These are phyloP conservation scores for Coccomyxa sp. DNA, from an alignment of 139 green algal genomes.

Conservation along the genomic window DNA sequence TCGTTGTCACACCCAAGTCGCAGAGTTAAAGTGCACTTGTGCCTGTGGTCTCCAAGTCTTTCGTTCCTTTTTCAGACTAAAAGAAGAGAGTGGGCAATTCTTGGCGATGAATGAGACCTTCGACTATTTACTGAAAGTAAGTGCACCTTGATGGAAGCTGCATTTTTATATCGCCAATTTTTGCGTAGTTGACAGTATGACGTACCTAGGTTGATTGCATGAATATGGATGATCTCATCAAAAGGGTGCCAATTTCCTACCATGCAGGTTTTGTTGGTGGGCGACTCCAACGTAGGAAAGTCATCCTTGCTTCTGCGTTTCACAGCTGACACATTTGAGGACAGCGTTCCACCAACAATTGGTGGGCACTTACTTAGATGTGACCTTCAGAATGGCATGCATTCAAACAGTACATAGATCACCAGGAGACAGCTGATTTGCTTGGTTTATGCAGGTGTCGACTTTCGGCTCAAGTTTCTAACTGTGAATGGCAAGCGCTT, in stretches of 20 bases:
- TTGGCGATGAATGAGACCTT: conserved; percentile 14
- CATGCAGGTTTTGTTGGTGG: conserved; percentile 80
- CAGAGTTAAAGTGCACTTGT: no score
- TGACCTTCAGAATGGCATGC: not conserved
- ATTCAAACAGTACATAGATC: not conserved
- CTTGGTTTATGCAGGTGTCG: conserved; percentile 68
- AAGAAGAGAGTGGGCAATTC: no score
- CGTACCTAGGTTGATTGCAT: no score
- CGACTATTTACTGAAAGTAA: conserved; percentile 76
- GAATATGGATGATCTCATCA: no score
- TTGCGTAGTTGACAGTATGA: no score
- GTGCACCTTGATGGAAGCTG: not conserved
- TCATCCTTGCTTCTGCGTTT: conserved; percentile 86
- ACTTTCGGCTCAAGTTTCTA: conserved; percentile 94
- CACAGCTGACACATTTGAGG: conserved; percentile 77
- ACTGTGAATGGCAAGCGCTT: conserved; percentile 67
- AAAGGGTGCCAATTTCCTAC: not conserved
- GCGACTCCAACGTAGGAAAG: conserved; percentile 89
- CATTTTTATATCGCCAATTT: no score
- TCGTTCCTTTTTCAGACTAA: no score
- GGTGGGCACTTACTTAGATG: conserved; percentile 27
- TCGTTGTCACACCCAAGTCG: no score
- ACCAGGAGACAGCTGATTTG: not conserved
- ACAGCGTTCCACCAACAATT: conserved; percentile 74
- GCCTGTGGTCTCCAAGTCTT: no score